A percentile compares a stretch with the other conserved stretches of the same genome.
These are phyloP conservation scores for Cyclotella distinguenda DNA, from an alignment of 108 stramenopile genomes.

Conservation along the genomic window DNA sequence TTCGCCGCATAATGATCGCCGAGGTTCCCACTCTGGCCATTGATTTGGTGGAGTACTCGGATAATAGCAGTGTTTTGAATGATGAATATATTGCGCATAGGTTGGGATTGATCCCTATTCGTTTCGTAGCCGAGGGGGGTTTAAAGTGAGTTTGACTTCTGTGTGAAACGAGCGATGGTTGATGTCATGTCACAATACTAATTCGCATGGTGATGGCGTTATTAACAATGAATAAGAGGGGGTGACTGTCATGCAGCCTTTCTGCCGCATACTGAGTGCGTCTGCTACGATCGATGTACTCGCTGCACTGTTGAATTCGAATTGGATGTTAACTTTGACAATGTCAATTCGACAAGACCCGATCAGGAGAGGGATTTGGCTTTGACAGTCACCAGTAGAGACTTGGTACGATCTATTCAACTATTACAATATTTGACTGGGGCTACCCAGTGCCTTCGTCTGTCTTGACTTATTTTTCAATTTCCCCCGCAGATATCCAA, in stretches of 20 bases:
- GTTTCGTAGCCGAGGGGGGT: constrained; percentile 67
- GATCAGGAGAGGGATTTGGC: constrained; percentile 70
- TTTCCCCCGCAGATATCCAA: constrained; percentile 47
- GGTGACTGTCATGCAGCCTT: constrained; percentile 10
- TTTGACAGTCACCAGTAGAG: constrained; percentile 74
- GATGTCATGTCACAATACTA: too few species aligned
- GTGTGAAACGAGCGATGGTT: background rate
- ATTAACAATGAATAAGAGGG: background rate
- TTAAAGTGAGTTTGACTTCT: constrained; percentile 45
- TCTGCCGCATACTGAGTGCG: constrained; percentile 8
- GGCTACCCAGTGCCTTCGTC: too few species aligned
- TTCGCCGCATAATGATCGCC: constrained; percentile 96
- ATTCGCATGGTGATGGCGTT: too few species aligned
- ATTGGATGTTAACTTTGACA: constrained; percentile 81
- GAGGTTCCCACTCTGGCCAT: constrained; percentile 96
- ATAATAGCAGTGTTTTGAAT: constrained; percentile 92
- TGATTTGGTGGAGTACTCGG: constrained; percentile 92
- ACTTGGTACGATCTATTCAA: constrained; percentile 46
- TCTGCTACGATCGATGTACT: constrained; percentile 67
- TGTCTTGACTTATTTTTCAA: background rate
- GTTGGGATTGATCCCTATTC: constrained; percentile 93
- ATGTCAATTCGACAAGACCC: constrained; percentile 48
- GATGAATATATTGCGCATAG: constrained; percentile 99
- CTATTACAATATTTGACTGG: too few species aligned
- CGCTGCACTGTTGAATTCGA: constrained; percentile 88